Evolutionary conservation across 2,329 filamentous ascomycete species (phyloP).

Genomic region (Dothiorella sarmentorum): DNA sequence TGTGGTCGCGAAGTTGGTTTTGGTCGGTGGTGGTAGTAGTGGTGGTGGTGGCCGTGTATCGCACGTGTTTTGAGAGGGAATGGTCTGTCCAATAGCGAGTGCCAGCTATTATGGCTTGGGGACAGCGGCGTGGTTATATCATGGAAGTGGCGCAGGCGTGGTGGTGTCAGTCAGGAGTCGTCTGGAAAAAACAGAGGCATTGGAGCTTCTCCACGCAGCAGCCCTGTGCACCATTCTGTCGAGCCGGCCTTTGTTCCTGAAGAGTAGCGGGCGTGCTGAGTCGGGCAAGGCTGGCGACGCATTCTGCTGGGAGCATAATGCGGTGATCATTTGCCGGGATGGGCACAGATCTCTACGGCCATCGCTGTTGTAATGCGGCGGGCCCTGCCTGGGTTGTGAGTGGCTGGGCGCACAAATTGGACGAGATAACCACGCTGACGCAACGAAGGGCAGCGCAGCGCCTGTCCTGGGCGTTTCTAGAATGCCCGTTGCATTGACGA

Average conservation of each 20-base stretch:
- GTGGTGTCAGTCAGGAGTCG: constrained; percentile 13
- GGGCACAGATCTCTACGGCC: constrained; percentile 38
- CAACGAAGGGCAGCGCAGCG: constrained; percentile 29
- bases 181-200: constrained; percentile 31
- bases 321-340: constrained; percentile 42
- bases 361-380: constrained; percentile 35
- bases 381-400: constrained; percentile 36
- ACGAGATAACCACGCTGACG: constrained; percentile 26
- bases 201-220: constrained; percentile 36
- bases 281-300: constrained; percentile 40
- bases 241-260: constrained; percentile 43
- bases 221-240: constrained; percentile 42
- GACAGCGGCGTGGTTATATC: constrained; percentile 34
- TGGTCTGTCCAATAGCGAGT: constrained; percentile 34
- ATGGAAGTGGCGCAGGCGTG: constrained; percentile 27
- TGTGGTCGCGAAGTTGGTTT: constrained; percentile 36
- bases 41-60: constrained; percentile 35
- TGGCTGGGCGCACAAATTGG: constrained; percentile 41
- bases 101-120: constrained; percentile 29
- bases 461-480: constrained; percentile 31
- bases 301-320: constrained; percentile 46
- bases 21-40: constrained; percentile 35
- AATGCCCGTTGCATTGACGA: constrained; percentile 27
- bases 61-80: constrained; percentile 43
- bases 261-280: constrained; percentile 39